These are phyloP conservation scores for Daphne laureola DNA, from an alignment of 441 rosid genomes.

Conservation along the genomic window DNA sequence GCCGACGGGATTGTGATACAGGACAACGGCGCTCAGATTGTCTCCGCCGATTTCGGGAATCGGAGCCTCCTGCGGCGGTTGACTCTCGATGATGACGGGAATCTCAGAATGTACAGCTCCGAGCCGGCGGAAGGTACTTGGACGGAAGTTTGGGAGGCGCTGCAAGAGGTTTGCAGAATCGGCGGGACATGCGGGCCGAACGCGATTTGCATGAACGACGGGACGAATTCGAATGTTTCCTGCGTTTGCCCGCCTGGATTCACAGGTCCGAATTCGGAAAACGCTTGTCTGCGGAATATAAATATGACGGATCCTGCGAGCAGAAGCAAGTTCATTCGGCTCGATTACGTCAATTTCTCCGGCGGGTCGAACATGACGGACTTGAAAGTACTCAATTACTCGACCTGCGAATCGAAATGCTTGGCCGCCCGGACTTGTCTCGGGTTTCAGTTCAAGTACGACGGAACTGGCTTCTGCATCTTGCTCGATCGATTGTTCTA, in stretches of 20 bases:
- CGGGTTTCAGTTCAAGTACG: slow-evolving; percentile 49
- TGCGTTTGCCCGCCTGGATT: slow-evolving; percentile 61
- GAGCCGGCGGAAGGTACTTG: slow-evolving; percentile 14
- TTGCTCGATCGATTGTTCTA: slow-evolving; percentile 29
- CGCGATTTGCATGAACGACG: slow-evolving; percentile 44
- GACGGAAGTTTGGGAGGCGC: slow-evolving; percentile 45
- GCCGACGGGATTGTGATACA: slow-evolving; percentile 18
- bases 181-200: slow-evolving; percentile 48
- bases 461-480: slow-evolving; percentile 45
- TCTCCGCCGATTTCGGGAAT: slow-evolving; percentile 30
- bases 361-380: slow-evolving; percentile 30
- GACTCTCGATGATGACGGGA: slow-evolving; percentile 45
- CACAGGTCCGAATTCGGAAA: slow-evolving; percentile 5
- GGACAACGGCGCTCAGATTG: slow-evolving; percentile 6
- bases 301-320: neutral
- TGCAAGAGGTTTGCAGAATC: slow-evolving; percentile 43
- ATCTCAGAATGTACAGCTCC: slow-evolving; percentile 35
- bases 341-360: slow-evolving; percentile 56
- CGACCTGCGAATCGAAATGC: slow-evolving; percentile 37
- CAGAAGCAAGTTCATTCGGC: slow-evolving; percentile 41
- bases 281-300: slow-evolving; percentile 28
- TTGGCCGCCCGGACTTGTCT: slow-evolving; percentile 16
- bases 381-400: slow-evolving; percentile 21
- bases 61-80: slow-evolving; percentile 21
- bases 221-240: slow-evolving; percentile 18